These are phyloP conservation scores for Prunella vulgaris DNA, from an alignment of 257 asterid species.

Conservation along the genomic window DNA sequence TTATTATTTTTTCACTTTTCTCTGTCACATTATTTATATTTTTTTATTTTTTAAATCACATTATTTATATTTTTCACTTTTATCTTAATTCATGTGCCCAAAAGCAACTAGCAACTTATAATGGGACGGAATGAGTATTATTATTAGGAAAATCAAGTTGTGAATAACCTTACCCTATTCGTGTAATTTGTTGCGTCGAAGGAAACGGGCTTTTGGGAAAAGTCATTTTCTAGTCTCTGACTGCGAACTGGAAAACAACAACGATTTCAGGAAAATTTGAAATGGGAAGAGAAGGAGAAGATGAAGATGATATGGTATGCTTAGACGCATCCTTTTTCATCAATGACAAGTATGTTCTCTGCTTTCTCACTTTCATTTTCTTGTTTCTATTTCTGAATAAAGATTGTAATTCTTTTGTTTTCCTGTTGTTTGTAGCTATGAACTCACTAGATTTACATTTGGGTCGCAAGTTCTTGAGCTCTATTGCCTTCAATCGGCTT, in stretches of 20 bases:
- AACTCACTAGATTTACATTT: conserved; percentile 65
- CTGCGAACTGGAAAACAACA: not conserved
- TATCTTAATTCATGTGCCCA: too few relatives aligned
- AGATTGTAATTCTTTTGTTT: not conserved
- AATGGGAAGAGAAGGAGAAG: conserved; percentile 22
- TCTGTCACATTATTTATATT: too few relatives aligned
- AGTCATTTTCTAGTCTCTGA: not conserved
- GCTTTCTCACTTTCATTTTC: not conserved
- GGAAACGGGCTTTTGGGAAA: not conserved
- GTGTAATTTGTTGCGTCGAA: not conserved
- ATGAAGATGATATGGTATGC: conserved; percentile 63
- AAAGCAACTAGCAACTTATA: too few relatives aligned
- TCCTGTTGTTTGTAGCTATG: conserved; percentile 49
- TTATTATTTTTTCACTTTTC: too few relatives aligned
- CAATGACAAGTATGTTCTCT: conserved; percentile 58
- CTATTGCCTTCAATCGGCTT: conserved; percentile 79
- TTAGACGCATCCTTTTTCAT: conserved; percentile 80
- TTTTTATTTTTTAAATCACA: too few relatives aligned
- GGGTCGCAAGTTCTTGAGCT: conserved; percentile 74
- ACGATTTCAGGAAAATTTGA: not conserved
- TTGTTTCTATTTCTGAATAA: not conserved
- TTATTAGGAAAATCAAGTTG: too few relatives aligned
- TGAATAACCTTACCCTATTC: too few relatives aligned
- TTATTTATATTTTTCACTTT: too few relatives aligned
- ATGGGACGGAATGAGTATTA: too few relatives aligned